These are phyloP conservation scores for Kodamaea arcana DNA, from an alignment of 1,139 yeast genomes.

Conservation along the genomic window DNA sequence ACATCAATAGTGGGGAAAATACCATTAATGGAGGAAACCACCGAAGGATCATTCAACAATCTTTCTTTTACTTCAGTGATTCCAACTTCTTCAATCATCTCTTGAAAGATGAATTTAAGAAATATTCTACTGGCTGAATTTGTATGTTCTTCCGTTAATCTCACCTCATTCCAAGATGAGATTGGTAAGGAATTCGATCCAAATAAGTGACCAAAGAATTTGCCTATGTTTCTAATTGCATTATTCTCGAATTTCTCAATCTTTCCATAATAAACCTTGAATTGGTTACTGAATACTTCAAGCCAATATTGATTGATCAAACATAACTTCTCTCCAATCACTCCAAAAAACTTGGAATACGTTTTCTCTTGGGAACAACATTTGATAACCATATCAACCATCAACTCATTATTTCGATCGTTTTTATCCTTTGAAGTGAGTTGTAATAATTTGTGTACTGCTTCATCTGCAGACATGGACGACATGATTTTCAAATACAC, in stretches of 20 bases:
- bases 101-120: slow-evolving; percentile 75
- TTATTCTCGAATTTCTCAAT: slow-evolving; percentile 70
- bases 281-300: slow-evolving; percentile 46
- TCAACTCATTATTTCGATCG: slow-evolving; percentile 26
- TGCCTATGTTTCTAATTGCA: slow-evolving; percentile 75
- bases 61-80: slow-evolving; percentile 44
- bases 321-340: slow-evolving; percentile 67
- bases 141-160: slow-evolving; percentile 67
- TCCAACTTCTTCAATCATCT: slow-evolving; percentile 77
- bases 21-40: slow-evolving; percentile 45
- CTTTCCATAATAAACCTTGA: slow-evolving; percentile 51
- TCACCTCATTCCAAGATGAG: slow-evolving; percentile 52
- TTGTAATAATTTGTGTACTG: slow-evolving; percentile 75
- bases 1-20: slow-evolving; percentile 41
- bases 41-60: slow-evolving; percentile 44
- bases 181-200: slow-evolving; percentile 62
- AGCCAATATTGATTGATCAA: slow-evolving; percentile 52
- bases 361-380: slow-evolving; percentile 87
- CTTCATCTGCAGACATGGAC: slow-evolving; percentile 91
- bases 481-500: slow-evolving; percentile 85
- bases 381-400: slow-evolving; percentile 74
- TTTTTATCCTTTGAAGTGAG: slow-evolving; percentile 38
- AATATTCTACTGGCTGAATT: slow-evolving; percentile 80
- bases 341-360: slow-evolving; percentile 81
- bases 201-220: slow-evolving; percentile 81